Base-by-base conservation (phyloP, 345 rosid species). In the Durio zibethinus region DNA sequence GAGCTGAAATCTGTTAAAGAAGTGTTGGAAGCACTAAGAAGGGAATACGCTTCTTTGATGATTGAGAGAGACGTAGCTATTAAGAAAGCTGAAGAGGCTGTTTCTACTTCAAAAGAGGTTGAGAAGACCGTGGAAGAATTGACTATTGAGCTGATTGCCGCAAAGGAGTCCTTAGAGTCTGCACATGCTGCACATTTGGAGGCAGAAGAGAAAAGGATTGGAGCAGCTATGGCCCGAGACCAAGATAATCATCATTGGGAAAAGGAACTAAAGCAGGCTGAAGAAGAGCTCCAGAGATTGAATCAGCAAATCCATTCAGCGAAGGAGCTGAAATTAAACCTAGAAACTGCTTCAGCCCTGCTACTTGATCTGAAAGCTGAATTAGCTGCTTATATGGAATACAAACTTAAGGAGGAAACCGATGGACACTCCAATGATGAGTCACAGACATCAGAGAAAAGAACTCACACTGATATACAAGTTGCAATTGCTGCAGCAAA, bases 171-270 rank as follows among this genome's bases (percentile, higher is more conserved):
- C 54, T 78, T 93, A 57, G 97, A 93, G 80, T 89, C 93, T 62
- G 94, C 98, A 7, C 99, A 95, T 81, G 91, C 98, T 72, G 87
- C 98, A 25, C 98, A 93, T 82, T 75, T 95, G 85, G 98, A 95
- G 78, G 99, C 98, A 2, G 99, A 95, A 88, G 98, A 93, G 47
- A 89, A 85, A 74, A 91, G 92, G 76, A 85, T 95, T 10, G 97
- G 97, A 74, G 96, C 96, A 36, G 88, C 92, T 43, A 82, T 93
- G 89, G 89, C 90, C 53, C 89, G 84, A 71, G 99, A 95, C 81
- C 97, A 92, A 78, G 98, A 95, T 72, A 84, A 87, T 65, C 86
- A 88, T 45, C 79, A 78, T 25, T 93, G 98, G 99, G 99, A 95
- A 87, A 93, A 89, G 85, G 93, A 88, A 69, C 75, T 95, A 57